phyloP scores from a whole-genome alignment of 257 asterid genomes.

The Solanum pinnatisectum region DNA sequence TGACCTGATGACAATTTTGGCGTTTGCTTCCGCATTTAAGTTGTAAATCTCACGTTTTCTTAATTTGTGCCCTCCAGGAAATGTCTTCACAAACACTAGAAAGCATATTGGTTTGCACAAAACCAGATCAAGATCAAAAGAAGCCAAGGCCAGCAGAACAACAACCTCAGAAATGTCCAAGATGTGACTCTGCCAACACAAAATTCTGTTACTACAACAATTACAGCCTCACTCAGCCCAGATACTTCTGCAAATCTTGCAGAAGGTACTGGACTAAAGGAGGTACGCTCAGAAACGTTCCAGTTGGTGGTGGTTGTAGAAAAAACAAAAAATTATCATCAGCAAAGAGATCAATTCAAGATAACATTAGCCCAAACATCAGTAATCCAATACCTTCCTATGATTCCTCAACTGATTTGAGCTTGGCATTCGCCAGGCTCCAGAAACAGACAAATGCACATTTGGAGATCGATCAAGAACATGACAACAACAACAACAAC shows the following conservation, averaged over 20 bases:
- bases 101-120: slow-evolving; percentile 69
- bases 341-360: slow-evolving; percentile 32
- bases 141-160: slow-evolving; percentile 59
- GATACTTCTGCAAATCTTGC: slow-evolving; percentile 93
- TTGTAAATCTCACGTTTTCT: background rate
- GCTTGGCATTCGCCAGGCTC: slow-evolving; percentile 54
- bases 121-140: slow-evolving; percentile 47
- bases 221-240: slow-evolving; percentile 88
- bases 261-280: slow-evolving; percentile 97
- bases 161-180: slow-evolving; percentile 68
- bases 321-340: slow-evolving; percentile 46
- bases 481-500: background rate
- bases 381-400: slow-evolving; percentile 16
- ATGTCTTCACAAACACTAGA: slow-evolving; percentile 65
- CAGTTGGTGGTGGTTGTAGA: slow-evolving; percentile 94
- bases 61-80: slow-evolving; percentile 30
- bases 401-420: slow-evolving; percentile 44
- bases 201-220: slow-evolving; percentile 94
- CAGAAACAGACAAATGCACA: slow-evolving; percentile 44
- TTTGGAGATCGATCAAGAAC: slow-evolving; percentile 14
- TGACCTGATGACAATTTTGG: too few relatives aligned
- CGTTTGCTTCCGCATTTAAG: background rate
- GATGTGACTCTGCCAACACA: slow-evolving; percentile 91
- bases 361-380: slow-evolving; percentile 14
- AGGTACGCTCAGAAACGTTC: slow-evolving; percentile 83